A percentile compares a stretch with the other conserved stretches of the same genome.
These are phyloP conservation scores for Coniferiporia weirii DNA, from an alignment of 1,284 basidiomycete genomes.

Conservation along the genomic window DNA sequence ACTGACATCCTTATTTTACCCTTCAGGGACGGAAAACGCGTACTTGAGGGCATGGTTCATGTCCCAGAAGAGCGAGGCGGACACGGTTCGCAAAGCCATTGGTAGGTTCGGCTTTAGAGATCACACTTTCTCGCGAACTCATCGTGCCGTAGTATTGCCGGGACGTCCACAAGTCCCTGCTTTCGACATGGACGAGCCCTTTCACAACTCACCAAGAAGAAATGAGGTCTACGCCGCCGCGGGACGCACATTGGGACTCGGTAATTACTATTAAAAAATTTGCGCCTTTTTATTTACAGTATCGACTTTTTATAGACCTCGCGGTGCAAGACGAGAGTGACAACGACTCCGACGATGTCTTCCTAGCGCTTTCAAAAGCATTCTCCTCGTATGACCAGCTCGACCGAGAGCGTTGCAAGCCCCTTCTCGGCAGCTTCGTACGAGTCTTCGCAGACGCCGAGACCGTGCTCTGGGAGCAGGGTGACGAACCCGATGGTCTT, in stretches of 20 bases:
- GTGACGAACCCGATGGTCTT: constrained; percentile 72
- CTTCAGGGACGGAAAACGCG: constrained; percentile 80
- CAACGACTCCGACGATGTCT: constrained; percentile 17
- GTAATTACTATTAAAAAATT: constrained; percentile 29
- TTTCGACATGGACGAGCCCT: constrained; percentile 48
- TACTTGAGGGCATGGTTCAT: constrained; percentile 76
- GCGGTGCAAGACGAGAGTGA: constrained; percentile 20
- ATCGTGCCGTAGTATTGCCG: constrained; percentile 42
- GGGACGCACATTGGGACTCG: constrained; percentile 57
- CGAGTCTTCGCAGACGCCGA: constrained; percentile 55
- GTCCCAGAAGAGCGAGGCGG: constrained; percentile 51
- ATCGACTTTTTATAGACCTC: background rate
- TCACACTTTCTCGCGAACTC: background rate
- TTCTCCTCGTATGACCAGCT: constrained; percentile 65
- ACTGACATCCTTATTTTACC: background rate
- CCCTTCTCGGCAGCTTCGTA: constrained; percentile 71
- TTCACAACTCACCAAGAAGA: constrained; percentile 69
- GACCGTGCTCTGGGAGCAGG: constrained; percentile 70
- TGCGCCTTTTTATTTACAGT: too few relatives aligned
- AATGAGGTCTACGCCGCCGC: constrained; percentile 77
- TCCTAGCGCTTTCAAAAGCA: constrained; percentile 66
- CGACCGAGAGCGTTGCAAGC: constrained; percentile 43
- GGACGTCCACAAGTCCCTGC: constrained; percentile 44
- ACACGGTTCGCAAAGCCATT: constrained; percentile 30
- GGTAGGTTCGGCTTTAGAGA: constrained; percentile 14